Evolutionary conservation across 1,139 yeast species (phyloP).

Genomic region (Candida anutae): DNA sequence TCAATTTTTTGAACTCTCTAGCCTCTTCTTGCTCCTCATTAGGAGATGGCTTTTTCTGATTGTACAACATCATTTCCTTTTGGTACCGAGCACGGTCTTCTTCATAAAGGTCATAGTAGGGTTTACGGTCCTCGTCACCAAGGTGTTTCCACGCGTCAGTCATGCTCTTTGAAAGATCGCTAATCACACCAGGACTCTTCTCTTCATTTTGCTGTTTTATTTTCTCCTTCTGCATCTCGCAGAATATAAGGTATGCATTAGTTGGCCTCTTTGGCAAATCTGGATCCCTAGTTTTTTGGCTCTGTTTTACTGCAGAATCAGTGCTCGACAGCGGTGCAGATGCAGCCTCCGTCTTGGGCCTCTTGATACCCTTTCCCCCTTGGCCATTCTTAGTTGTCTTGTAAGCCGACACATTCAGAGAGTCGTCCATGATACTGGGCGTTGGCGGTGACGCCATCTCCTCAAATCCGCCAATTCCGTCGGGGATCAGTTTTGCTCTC

Average conservation of each 20-base stretch:
- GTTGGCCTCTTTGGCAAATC: conserved; percentile 84
- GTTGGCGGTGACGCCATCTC: conserved; percentile 39
- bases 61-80: conserved; percentile 62
- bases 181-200: conserved; percentile 38
- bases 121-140: conserved; percentile 61
- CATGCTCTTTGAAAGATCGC: conserved; percentile 66
- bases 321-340: conserved; percentile 3
- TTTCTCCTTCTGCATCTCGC: conserved; percentile 78
- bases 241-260: conserved; percentile 79
- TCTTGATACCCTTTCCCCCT: conserved; percentile 15
- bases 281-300: conserved; percentile 55
- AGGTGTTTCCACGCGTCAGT: conserved; percentile 84
- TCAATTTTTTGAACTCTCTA: conserved; percentile 7
- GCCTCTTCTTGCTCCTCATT: conserved; percentile 6
- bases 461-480: conserved; percentile 23
- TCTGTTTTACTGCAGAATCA: conserved; percentile 13
- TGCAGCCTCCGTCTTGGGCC: conserved; percentile 7
- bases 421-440: conserved; percentile 28
- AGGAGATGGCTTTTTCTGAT: conserved; percentile 24
- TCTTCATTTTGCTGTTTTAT: conserved; percentile 49
- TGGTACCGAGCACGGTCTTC: conserved; percentile 74
- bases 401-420: conserved; percentile 15
- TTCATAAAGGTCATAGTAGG: conserved; percentile 70
- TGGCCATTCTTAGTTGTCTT: conserved; percentile 4
- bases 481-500: conserved; percentile 32